Conservation (phyloP, 495 filamentous ascomycete species). For the Penicillium desertorum region DNA sequence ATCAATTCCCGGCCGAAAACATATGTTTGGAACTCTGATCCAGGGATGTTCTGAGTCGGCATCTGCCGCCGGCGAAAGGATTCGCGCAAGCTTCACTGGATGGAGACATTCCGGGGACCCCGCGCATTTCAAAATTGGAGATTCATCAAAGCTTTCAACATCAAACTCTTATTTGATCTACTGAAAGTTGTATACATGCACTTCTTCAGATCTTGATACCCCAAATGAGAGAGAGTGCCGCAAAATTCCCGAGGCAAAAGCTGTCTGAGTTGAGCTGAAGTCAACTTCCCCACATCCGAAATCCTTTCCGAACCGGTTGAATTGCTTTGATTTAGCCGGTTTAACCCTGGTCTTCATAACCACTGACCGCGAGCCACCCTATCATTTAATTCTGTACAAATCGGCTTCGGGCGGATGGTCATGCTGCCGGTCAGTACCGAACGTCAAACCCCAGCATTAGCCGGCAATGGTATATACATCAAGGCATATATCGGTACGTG, state of each 20-base stretch:
- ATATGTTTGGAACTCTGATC: neutral
- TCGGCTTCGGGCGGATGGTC: constrained; percentile 3
- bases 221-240: too few relatives aligned
- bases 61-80: neutral
- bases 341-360: neutral
- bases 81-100: neutral
- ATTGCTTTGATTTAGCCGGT: constrained; percentile 17
- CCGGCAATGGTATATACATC: neutral
- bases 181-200: neutral
- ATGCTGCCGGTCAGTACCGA: neutral
- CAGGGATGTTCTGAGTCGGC: neutral
- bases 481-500: neutral
- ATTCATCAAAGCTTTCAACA: neutral
- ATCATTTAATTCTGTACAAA: neutral
- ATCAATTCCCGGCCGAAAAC: neutral
- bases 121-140: constrained; percentile 10
- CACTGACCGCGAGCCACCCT: neutral
- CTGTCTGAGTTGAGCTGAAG: neutral
- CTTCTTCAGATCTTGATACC: neutral
- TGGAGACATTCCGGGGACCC: constrained; percentile 15
- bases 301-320: constrained; percentile 4
- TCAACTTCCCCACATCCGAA: neutral
- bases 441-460: neutral
- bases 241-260: neutral
- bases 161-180: neutral